Evolutionary conservation across 2,329 filamentous ascomycete genomes (phyloP).

Genomic region (Botrytis tulipae): DNA sequence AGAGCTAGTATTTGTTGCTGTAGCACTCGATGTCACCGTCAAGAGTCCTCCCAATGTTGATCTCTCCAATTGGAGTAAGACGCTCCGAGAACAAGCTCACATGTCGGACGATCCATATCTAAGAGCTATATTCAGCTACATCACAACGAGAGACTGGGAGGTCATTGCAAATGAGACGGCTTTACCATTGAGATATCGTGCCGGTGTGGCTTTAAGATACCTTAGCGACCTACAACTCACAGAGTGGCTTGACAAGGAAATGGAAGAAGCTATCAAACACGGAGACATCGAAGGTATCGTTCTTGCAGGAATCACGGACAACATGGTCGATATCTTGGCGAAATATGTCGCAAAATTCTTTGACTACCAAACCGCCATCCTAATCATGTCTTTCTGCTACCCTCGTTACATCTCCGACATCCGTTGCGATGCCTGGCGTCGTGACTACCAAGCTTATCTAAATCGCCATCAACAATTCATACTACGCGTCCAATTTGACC

Average conservation of each 20-base stretch:
- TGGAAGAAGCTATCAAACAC: constrained; percentile 56
- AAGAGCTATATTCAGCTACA: constrained; percentile 74
- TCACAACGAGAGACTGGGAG: constrained; percentile 74
- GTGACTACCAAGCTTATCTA: constrained; percentile 67
- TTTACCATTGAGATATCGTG: constrained; percentile 70
- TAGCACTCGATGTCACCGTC: constrained; percentile 63
- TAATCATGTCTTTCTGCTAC: constrained; percentile 70
- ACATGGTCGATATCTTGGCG: constrained; percentile 71
- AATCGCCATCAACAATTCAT: constrained; percentile 73
- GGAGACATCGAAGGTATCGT: constrained; percentile 77
- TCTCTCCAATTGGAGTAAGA: constrained; percentile 35
- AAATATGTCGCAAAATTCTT: constrained; percentile 72
- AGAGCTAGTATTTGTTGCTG: constrained; percentile 66
- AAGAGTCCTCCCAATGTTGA: constrained; percentile 46
- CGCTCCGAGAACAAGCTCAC: constrained; percentile 33
- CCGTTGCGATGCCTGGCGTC: constrained; percentile 72
- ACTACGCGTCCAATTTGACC: constrained; percentile 73
- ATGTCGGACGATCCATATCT: constrained; percentile 73
- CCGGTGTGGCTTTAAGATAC: constrained; percentile 69
- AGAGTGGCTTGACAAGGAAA: constrained; percentile 66
- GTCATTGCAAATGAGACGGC: constrained; percentile 70
- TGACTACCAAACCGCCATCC: constrained; percentile 75
- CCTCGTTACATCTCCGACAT: constrained; percentile 76
- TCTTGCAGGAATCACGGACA: constrained; percentile 72
- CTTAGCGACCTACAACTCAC: constrained; percentile 61